phyloP scores from a whole-genome alignment of 169 alveolate genomes.

The Babesia gibsoni region DNA sequence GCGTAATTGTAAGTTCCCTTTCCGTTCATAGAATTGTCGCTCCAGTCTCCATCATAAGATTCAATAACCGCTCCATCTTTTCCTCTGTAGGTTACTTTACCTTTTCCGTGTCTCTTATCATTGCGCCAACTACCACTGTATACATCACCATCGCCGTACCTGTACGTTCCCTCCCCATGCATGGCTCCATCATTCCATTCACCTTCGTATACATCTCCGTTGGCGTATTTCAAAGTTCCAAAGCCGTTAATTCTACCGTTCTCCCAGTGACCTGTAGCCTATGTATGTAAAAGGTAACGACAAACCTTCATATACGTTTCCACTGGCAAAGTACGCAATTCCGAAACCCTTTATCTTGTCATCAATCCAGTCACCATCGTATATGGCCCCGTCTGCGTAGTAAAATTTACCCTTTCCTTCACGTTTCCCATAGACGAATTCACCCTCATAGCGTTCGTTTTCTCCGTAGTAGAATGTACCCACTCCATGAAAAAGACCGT shows the following conservation, averaged over 20 bases:
- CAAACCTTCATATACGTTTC: conserved; percentile 81
- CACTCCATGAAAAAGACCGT: conserved; percentile 89
- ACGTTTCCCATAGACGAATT: conserved; percentile 90
- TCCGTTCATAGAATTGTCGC: conserved; percentile 91
- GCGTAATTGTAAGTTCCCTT: conserved; percentile 88
- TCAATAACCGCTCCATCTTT: conserved; percentile 75
- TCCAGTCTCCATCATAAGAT: conserved; percentile 91
- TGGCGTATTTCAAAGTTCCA: conserved; percentile 86
- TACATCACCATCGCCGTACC: conserved; percentile 91
- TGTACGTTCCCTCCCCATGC: conserved; percentile 91
- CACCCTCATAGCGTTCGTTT: conserved; percentile 93
- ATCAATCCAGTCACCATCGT: conserved; percentile 94
- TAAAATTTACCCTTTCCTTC: conserved; percentile 91
- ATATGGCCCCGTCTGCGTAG: conserved; percentile 92
- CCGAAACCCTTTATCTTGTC: conserved; percentile 93
- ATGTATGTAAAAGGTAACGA: not conserved
- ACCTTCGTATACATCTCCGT: conserved; percentile 94
- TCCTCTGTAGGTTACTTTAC: conserved; percentile 84
- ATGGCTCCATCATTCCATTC: conserved; percentile 93
- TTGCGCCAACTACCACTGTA: conserved; percentile 92
- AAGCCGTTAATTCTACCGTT: conserved; percentile 89
- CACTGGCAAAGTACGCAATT: conserved; percentile 85
- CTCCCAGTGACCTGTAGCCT: conserved; percentile 86
- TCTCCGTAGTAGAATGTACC: conserved; percentile 85
- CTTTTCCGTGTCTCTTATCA: conserved; percentile 92